A percentile compares a stretch with the other conserved stretches of the same genome.
phyloP scores from a whole-genome alignment of 1,284 basidiomycete species.

The Golubevia sp. region DNA sequence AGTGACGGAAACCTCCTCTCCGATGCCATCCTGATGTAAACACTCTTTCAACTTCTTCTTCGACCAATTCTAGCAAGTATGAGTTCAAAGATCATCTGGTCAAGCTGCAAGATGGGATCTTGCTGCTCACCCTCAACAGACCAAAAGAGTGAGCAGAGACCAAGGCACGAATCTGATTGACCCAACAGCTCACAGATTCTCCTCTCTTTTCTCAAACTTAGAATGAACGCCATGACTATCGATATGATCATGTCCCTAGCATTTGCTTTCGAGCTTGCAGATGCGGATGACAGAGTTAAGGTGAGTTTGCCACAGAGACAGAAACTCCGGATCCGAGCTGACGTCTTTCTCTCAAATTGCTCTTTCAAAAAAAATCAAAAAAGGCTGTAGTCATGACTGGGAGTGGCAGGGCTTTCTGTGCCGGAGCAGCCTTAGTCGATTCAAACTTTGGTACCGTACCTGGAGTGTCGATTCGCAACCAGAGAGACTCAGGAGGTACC shows the following conservation, averaged over 20 bases:
- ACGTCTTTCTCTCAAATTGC: no score
- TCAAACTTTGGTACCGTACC: constrained; percentile 30
- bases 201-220: not conserved
- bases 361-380: no score
- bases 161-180: no score
- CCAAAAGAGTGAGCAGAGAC: not conserved
- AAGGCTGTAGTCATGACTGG: constrained; percentile 28
- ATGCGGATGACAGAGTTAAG: constrained; percentile 33
- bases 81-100: no score
- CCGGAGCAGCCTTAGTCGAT: constrained; percentile 30
- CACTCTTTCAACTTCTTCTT: no score
- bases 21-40: no score
- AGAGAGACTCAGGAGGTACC: constrained; percentile 39
- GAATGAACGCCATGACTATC: constrained; percentile 36
- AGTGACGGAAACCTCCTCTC: no score
- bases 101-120: no score
- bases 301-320: no score
- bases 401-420: constrained; percentile 36
- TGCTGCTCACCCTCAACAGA: no score
- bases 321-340: no score
- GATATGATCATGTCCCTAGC: constrained; percentile 29
- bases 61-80: no score
- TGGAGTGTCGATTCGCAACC: constrained; percentile 9
- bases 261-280: constrained; percentile 41
- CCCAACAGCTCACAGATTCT: not conserved